Conservation (phyloP, 2,329 filamentous ascomycete species). For the Allantophomopsis lycopodina region DNA sequence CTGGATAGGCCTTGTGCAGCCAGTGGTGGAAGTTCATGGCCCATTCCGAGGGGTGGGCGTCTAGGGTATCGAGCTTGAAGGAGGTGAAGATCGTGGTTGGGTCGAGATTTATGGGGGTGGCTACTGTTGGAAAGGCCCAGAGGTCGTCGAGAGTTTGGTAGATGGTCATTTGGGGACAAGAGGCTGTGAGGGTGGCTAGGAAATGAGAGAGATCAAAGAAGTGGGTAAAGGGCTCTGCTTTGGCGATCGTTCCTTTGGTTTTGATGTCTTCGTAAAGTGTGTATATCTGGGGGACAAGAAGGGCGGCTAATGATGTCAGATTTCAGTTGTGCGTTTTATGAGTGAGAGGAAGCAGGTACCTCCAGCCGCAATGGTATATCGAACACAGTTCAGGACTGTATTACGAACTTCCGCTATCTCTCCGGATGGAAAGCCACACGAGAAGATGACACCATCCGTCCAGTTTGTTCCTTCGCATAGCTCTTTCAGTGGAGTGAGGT, state of each 20-base stretch:
- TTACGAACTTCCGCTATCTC: constrained; percentile 29
- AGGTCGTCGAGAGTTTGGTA: constrained; percentile 6
- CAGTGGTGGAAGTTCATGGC: constrained; percentile 4
- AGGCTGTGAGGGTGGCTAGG: not conserved
- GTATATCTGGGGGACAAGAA: constrained; percentile 21
- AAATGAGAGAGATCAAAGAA: constrained; percentile 13
- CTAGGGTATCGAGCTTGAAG: not conserved
- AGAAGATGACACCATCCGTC: constrained; percentile 26
- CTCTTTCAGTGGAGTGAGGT: constrained; percentile 5
- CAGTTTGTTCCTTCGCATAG: constrained; percentile 23
- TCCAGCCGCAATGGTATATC: constrained; percentile 31
- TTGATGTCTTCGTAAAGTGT: constrained; percentile 3
- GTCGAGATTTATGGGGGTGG: not conserved
- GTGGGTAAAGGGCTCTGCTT: constrained; percentile 8
- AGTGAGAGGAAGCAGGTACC: constrained; percentile 17
- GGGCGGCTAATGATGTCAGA: constrained; percentile 16
- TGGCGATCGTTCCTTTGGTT: constrained; percentile 1
- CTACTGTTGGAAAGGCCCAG: constrained; percentile 5
- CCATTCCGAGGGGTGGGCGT: constrained; percentile 6
- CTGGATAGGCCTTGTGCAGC: constrained; percentile 1
- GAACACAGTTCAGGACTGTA: constrained; percentile 28
- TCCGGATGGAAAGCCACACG: constrained; percentile 27
- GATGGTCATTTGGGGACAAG: constrained; percentile 3
- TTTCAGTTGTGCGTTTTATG: constrained; percentile 7
- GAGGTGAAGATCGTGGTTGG: constrained; percentile 2